A percentile compares a stretch with the other conserved stretches of the same genome.
Conservation (phyloP, 352 stramenopile genomes). For the Phytophthora constricta region DNA sequence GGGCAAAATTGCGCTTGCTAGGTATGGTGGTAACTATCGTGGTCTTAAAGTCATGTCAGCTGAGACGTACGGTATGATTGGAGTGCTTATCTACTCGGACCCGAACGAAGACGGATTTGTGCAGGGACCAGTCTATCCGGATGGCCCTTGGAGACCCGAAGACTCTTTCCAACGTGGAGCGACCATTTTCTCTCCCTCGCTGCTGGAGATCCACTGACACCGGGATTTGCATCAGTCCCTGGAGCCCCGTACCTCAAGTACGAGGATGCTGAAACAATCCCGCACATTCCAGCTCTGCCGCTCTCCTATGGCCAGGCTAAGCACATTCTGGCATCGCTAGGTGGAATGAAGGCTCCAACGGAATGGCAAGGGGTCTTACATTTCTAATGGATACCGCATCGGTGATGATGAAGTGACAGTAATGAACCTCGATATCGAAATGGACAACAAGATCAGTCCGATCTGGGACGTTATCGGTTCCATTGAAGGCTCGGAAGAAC, state of each 20-base stretch:
- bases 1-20: slow-evolving; percentile 66
- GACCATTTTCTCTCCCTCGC: slow-evolving; percentile 67
- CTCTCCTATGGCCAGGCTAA: slow-evolving; percentile 81
- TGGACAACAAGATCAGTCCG: slow-evolving; percentile 71
- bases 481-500: slow-evolving; percentile 56
- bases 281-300: slow-evolving; percentile 32
- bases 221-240: slow-evolving; percentile 44
- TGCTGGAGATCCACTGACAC: slow-evolving; percentile 63
- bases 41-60: slow-evolving; percentile 73
- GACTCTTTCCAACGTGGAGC: slow-evolving; percentile 71
- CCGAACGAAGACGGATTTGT: slow-evolving; percentile 73
- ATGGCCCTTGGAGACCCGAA: slow-evolving; percentile 63
- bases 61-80: slow-evolving; percentile 59
- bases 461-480: slow-evolving; percentile 91
- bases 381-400: slow-evolving; percentile 69
- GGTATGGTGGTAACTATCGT: slow-evolving; percentile 66
- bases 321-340: slow-evolving; percentile 64
- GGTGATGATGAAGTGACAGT: slow-evolving; percentile 61
- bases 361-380: slow-evolving; percentile 64
- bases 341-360: slow-evolving; percentile 50
- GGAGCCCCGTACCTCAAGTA: slow-evolving; percentile 42
- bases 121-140: slow-evolving; percentile 58
- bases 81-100: slow-evolving; percentile 77
- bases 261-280: slow-evolving; percentile 56
- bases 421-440: slow-evolving; percentile 61